Conservation (phyloP, 352 stramenopile species). For the Globisporangium lucens region DNA sequence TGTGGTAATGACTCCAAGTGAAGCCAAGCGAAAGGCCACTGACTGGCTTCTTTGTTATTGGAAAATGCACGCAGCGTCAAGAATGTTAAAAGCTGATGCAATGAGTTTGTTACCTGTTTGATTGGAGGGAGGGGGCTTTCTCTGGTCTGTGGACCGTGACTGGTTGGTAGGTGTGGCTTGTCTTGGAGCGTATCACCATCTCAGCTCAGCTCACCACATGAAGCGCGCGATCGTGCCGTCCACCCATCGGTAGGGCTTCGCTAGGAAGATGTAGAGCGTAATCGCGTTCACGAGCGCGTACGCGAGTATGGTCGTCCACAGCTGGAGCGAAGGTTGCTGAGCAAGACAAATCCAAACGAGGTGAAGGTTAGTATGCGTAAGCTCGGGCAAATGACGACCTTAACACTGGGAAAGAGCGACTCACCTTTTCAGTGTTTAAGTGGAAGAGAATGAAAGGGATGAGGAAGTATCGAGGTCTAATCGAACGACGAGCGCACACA, state of each 20-base stretch:
- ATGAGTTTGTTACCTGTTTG: background rate
- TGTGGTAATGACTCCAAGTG: background rate
- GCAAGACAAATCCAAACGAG: background rate
- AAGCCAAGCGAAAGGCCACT: background rate
- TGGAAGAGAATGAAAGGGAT: conserved; percentile 79
- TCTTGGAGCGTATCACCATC: background rate
- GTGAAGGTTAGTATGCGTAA: background rate
- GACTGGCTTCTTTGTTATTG: background rate
- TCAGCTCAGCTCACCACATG: conserved; percentile 67
- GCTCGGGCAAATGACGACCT: too few relatives aligned
- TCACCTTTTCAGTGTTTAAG: conserved; percentile 67
- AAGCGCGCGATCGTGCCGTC: conserved; percentile 79
- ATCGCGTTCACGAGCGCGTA: conserved; percentile 61
- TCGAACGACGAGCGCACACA: conserved; percentile 9
- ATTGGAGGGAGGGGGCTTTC: background rate
- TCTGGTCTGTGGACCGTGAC: background rate
- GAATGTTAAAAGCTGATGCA: background rate
- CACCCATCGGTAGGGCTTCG: conserved; percentile 68
- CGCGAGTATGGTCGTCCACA: conserved; percentile 33
- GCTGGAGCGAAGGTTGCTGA: conserved; percentile 53
- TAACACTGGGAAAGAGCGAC: conserved; percentile 11
- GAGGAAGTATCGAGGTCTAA: conserved; percentile 81
- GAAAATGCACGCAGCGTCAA: background rate
- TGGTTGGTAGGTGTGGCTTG: background rate
- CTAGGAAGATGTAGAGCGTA: conserved; percentile 76